These are phyloP conservation scores for Colletotrichum abscissum DNA, from an alignment of 2,329 filamentous ascomycete genomes.

Conservation along the genomic window DNA sequence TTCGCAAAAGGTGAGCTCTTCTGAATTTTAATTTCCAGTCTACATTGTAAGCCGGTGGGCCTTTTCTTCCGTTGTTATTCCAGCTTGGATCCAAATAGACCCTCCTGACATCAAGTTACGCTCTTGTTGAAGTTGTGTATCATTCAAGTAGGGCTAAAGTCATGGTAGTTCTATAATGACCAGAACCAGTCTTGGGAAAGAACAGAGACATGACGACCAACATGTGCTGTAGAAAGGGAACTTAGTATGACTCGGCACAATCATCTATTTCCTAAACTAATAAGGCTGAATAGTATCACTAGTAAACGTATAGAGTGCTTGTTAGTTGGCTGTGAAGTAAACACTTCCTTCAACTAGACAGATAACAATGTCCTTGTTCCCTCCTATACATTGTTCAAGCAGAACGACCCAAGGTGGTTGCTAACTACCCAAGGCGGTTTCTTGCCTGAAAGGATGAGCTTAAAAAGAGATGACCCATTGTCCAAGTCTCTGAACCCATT, in stretches of 20 bases:
- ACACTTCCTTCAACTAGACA: neutral
- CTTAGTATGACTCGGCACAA: neutral
- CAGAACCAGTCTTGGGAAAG: too few species aligned
- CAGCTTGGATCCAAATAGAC: too few species aligned
- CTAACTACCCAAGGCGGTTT: neutral
- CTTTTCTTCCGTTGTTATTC: too few species aligned
- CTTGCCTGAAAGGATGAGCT: neutral
- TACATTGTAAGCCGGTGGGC: too few species aligned
- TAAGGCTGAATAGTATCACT: neutral
- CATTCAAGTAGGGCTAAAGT: too few species aligned
- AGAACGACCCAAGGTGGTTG: neutral
- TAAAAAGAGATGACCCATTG: neutral
- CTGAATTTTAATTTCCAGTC: too few species aligned
- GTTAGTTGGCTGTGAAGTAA: neutral
- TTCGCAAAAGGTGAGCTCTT: too few species aligned
- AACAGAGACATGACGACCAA: neutral
- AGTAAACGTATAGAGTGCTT: neutral
- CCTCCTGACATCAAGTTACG: too few species aligned
- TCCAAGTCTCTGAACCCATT: neutral
- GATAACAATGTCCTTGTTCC: neutral
- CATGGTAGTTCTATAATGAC: too few species aligned
- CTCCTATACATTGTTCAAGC: neutral
- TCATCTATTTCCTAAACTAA: neutral
- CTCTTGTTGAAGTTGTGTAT: too few species aligned
- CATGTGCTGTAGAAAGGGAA: neutral